phyloP scores from a whole-genome alignment of 768 basidiomycete genomes.

The Tulasnella sp. region DNA sequence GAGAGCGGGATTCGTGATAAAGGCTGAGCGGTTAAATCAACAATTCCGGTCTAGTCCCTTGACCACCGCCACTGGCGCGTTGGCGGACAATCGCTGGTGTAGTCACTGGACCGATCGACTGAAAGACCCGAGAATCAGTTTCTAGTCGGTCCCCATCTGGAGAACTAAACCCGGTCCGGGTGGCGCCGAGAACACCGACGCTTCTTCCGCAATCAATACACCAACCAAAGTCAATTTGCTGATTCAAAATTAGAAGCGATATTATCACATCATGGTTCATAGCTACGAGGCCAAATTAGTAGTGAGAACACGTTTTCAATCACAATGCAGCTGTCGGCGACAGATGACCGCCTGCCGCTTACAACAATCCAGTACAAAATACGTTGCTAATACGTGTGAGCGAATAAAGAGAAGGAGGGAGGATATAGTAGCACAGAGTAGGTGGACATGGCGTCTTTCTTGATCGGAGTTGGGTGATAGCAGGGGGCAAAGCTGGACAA shows the following conservation, averaged over 20 bases:
- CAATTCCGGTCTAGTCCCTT: no score
- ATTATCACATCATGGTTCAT: neutral
- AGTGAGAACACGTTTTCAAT: neutral
- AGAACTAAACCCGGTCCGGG: no score
- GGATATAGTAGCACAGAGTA: neutral
- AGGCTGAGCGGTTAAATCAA: no score
- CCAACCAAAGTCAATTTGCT: neutral
- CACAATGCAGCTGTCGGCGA: neutral
- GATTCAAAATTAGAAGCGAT: neutral
- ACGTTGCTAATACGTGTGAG: neutral
- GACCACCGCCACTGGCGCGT: no score
- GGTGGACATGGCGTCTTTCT: neutral
- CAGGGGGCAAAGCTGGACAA: neutral
- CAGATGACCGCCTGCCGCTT: neutral
- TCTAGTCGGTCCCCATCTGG: no score
- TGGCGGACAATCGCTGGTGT: no score
- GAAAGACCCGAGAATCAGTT: neutral
- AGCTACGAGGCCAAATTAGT: neutral
- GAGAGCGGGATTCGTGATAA: no score
- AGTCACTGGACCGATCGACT: neutral
- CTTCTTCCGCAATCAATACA: neutral
- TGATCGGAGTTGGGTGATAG: neutral
- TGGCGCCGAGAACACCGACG: no score
- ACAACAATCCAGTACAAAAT: slow-evolving; percentile 8
- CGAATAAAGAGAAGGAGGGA: neutral